These are phyloP conservation scores for Aureobasidium musti DNA, from an alignment of 2,329 filamentous ascomycete genomes.

Conservation along the genomic window DNA sequence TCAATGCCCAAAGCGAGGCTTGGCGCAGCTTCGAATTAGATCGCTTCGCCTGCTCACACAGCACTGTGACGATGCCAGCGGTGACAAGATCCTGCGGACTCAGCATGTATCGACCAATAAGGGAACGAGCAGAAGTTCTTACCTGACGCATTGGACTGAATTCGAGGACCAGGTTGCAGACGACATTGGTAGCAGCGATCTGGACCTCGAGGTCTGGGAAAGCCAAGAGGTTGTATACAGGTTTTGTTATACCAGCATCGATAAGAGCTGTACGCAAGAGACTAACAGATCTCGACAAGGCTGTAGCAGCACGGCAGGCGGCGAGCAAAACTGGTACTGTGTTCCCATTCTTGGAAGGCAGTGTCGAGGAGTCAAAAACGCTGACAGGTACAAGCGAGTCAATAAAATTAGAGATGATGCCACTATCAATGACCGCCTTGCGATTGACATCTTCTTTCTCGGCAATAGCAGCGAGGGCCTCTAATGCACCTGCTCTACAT, in stretches of 20 bases:
- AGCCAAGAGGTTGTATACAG: constrained; percentile 72
- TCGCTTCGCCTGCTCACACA: constrained; percentile 84
- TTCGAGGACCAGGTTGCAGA: constrained; percentile 83
- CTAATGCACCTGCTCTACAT: constrained; percentile 73
- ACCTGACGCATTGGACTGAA: constrained; percentile 84
- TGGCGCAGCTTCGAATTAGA: constrained; percentile 75
- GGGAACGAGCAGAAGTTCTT: constrained; percentile 53
- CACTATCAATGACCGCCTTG: constrained; percentile 77
- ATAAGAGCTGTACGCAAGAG: constrained; percentile 83
- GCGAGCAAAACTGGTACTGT: constrained; percentile 76
- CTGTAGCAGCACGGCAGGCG: constrained; percentile 77
- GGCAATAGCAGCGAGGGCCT: constrained; percentile 78
- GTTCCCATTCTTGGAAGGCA: constrained; percentile 66
- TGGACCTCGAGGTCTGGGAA: constrained; percentile 77
- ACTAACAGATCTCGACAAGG: constrained; percentile 80
- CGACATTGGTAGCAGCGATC: constrained; percentile 78
- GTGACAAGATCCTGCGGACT: constrained; percentile 60
- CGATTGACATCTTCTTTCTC: constrained; percentile 81
- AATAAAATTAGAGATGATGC: constrained; percentile 78
- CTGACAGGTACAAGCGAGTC: constrained; percentile 70
- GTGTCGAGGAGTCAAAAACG: not conserved
- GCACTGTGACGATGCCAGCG: constrained; percentile 69
- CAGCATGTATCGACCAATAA: constrained; percentile 45
- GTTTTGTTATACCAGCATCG: constrained; percentile 77
- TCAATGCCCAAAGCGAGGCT: constrained; percentile 90